A percentile compares a stretch with the other conserved stretches of the same genome.
These are phyloP conservation scores for Heimioporus sp. DNA, from an alignment of 768 basidiomycete species.

Conservation along the genomic window DNA sequence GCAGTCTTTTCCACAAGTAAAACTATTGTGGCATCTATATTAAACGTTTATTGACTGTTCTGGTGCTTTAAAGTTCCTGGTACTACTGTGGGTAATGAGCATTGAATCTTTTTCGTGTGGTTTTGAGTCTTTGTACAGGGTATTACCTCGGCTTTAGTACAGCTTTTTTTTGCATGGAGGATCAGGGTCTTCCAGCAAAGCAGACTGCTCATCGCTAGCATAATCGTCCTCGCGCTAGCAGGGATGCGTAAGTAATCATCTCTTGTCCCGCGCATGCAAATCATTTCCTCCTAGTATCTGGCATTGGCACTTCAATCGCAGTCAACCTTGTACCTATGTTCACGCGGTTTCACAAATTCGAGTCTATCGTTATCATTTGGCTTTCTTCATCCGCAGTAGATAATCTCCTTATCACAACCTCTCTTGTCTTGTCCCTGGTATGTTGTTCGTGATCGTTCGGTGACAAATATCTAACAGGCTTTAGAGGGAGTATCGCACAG, in stretches of 20 bases:
- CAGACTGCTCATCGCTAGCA: conserved; percentile 7
- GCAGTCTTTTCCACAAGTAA: conserved; percentile 31
- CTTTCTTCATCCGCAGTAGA: conserved; percentile 42
- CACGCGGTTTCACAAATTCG: conserved; percentile 28
- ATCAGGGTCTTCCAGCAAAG: conserved; percentile 18
- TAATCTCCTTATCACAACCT: conserved; percentile 46
- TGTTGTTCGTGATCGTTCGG: conserved; percentile 6
- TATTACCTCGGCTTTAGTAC: conserved; percentile 24
- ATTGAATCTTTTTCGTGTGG: not conserved
- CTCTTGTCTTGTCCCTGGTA: conserved; percentile 44
- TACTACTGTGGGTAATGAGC: conserved; percentile 20
- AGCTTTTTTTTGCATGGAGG: conserved; percentile 30
- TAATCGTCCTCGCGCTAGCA: conserved; percentile 12
- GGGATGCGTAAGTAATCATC: conserved; percentile 17
- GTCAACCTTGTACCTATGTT: conserved; percentile 27
- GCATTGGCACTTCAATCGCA: conserved; percentile 32
- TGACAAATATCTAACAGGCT: not conserved
- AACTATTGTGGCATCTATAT: not conserved
- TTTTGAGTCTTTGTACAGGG: conserved; percentile 15
- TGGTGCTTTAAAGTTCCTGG: conserved; percentile 11
- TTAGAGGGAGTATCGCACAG: conserved; percentile 37
- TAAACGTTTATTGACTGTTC: not conserved
- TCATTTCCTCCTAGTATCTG: conserved; percentile 19
- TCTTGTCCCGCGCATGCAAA: not conserved
- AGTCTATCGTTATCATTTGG: conserved; percentile 38